Conservation (phyloP, 2,329 filamentous ascomycete species). For the Ceratocystis lukuohia region DNA sequence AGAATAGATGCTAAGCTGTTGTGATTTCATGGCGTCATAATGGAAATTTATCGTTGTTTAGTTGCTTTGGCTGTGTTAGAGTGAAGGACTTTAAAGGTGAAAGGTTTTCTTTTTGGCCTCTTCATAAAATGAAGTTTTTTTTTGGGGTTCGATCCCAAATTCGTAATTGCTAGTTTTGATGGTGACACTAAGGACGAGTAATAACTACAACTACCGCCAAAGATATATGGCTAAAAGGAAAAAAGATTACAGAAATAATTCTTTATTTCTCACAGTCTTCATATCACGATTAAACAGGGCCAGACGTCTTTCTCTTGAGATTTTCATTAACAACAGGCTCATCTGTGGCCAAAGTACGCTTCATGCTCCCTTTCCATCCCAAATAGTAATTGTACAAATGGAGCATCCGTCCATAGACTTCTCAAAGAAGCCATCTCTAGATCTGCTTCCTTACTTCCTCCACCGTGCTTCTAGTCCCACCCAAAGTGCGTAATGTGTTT, state of each 20-base stretch:
- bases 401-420: neutral
- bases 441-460: neutral
- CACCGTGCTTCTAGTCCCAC: neutral
- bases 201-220: neutral
- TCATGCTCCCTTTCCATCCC: neutral
- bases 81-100: neutral
- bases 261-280: neutral
- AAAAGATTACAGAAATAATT: neutral
- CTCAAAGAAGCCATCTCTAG: neutral
- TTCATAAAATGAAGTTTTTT: neutral
- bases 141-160: neutral
- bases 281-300: neutral
- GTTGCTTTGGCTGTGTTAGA: neutral
- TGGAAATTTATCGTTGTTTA: neutral
- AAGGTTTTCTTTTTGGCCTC: neutral
- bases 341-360: neutral
- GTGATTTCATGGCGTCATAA: constrained; percentile 8
- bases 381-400: constrained; percentile 5
- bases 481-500: neutral
- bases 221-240: neutral
- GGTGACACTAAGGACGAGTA: neutral
- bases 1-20: neutral
- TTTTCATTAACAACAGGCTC: neutral
- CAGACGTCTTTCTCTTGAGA: neutral
- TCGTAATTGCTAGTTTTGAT: constrained; percentile 2